Evolutionary conservation across 768 basidiomycete genomes (phyloP), one percentile per base, ranked within the genome.

Genomic region (Suillus lakei): DNA sequence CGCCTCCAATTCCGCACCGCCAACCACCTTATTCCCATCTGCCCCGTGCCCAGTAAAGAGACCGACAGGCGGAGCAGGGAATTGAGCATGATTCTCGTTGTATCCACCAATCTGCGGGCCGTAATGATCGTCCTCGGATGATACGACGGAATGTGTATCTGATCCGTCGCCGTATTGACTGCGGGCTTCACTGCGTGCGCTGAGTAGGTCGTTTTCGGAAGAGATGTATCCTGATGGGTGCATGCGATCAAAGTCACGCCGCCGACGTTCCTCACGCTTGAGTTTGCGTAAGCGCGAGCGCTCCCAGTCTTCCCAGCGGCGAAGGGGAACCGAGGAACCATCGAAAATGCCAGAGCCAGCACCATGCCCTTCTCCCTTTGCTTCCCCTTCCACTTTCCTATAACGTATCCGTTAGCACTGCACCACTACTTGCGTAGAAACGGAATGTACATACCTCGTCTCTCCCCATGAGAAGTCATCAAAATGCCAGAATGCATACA

Each of bases 241-340:
- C 39, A 82, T 76, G 51, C 93, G 87, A 72, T 96, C 95, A 69
- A 98, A 85, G 8, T 98, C 95, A 71, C 82, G 83, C 64, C 91
- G 81, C 64, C 95, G 83, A 69, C 90, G 85, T 70, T 95, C 93
- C 72, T 98, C 96, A 2, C 98, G 89, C 66, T 87, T 88, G 38
- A 97, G 67, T 79, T 98, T 99, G 60, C 97, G 91, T 55, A 99
- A 83, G 51, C 98, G 86, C 30, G 95, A 97, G 28, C 96, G 88
- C 74, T 99, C 98, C 98, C 97, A 99, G 71, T 99, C 97, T 78
- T 99, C 98, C 98, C 98, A 99, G 59, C 97, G 86, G n/a, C 97
- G 88, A 74, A 99, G 80, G 0, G 98, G 95, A n/a, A 99, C 87
- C 0, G 86, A 87, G 50, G 83, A 77, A 6, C 85, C 87, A 61